A percentile compares a stretch with the other conserved stretches of the same genome.
These are phyloP conservation scores for Pistacia atlantica DNA, from an alignment of 345 rosid genomes.

Conservation along the genomic window DNA sequence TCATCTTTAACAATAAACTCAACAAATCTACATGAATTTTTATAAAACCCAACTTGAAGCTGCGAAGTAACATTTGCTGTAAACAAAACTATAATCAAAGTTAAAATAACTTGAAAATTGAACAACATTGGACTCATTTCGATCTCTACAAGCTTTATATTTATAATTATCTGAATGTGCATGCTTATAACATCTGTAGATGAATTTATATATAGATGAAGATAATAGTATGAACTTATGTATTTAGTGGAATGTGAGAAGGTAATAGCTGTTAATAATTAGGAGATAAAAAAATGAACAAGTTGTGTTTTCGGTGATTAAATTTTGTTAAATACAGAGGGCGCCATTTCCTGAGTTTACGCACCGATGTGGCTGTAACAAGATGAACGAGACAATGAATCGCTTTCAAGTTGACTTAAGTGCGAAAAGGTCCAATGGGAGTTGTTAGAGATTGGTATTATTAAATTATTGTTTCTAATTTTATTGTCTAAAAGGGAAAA, in stretches of 20 bases:
- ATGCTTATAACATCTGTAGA: background rate
- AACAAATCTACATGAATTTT: constrained; percentile 31
- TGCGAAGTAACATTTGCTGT: constrained; percentile 32
- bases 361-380: background rate
- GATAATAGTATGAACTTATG: background rate
- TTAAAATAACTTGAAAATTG: background rate
- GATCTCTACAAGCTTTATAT: background rate
- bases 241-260: constrained; percentile 7
- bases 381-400: background rate
- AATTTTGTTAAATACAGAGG: background rate
- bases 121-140: constrained; percentile 18
- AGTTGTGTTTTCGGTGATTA: constrained; percentile 12
- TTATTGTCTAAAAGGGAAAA: background rate
- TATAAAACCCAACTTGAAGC: constrained; percentile 50
- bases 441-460: constrained; percentile 14
- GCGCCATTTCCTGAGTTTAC: background rate
- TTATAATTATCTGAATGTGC: too few species aligned
- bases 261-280: background rate
- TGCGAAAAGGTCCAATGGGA: constrained; percentile 18
- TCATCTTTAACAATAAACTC: constrained; percentile 49
- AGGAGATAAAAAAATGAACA: constrained; percentile 13
- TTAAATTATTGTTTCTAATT: background rate
- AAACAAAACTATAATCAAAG: constrained; percentile 11
- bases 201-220: constrained; percentile 22
- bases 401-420: constrained; percentile 12